Evolutionary conservation across 1,284 basidiomycete species (phyloP), one percentile per base, ranked within the genome.

Genomic region (Chondrostereum purpureum): DNA sequence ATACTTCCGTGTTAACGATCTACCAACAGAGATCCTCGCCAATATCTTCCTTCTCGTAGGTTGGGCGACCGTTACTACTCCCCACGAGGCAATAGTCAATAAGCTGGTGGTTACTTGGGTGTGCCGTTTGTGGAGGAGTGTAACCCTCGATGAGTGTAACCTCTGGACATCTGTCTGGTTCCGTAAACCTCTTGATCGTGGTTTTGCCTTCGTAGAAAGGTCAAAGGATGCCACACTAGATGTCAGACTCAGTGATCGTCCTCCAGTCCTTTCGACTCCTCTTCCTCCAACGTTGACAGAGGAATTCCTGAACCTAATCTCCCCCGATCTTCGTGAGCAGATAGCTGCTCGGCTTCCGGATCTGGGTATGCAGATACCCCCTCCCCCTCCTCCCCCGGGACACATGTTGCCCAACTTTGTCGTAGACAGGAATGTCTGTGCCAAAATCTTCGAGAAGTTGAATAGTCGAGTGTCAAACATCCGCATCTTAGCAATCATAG

Each of bases 141-240:
- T 73, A 20, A 69, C 70, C 34, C 55, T 74, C 27, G 55, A 55
- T 14, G 75, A 81, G 49, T 55, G 66, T 1, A 74, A 72, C n/a
- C 49, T 83, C 19, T 83, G 80, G 80, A 78, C 70, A 50, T 70
- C 73, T 10, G 67, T 83, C 42, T 77, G 71, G 68, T 77, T 84
- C 56, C 68, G 66, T 39, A 65, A 71, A 43, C 65, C 72, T 4
- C 76, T 73, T 53, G 58, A 64, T n/a, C 69, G 72, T 17, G 73
- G 78, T 2, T 60, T 71, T 42, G 61, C 67, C 39, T 81, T 75
- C 66, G 62, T 83, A 41, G 63, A 75, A 19, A 67, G 82, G 42
- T 72, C 80, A 2, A 72, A 71, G 1, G 56, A 63, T 4, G 64
- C 77, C 2, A 62, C 72, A 1, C 54, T 85, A 49, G 78, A 83